Evolutionary conservation across 2,329 filamentous ascomycete genomes (phyloP), one percentile per base, ranked within the genome.

Genomic region (Sarocladium strictum): DNA sequence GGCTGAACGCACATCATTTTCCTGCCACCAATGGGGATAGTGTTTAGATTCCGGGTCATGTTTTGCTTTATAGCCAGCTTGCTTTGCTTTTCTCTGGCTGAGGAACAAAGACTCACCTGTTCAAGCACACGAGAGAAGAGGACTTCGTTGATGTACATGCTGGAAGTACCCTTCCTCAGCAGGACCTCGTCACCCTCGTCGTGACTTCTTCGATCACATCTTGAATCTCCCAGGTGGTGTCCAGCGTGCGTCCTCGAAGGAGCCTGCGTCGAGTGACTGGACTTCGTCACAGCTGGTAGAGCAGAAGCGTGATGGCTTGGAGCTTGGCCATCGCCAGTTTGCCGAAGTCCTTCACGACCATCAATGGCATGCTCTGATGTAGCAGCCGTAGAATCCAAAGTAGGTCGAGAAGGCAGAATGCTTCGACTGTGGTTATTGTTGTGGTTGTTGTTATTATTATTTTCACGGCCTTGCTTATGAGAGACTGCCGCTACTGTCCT

Each of bases 91-190:
- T 32, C 29, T 32, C 29, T 7, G 38, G 33, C 14, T 15, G 26
- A 14, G 14, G 19, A 6, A n/a, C 9, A 3, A 32, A 35, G n/a
- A 41, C 38, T 52, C 41, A 66, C 69, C 60, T 69, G 63, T 53
- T 69, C 65, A 32, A 71, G 65, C 1, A 68, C 67, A 3, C 64
- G 60, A 2, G 69, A 70, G 1, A 71, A 59, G 11, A 71, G 55
- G 6, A 67, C 61, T 56, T 71, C 69, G 53, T 71, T 70, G n/a
- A 69, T 68, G 37, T 70, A 71, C 40, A 69, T 67, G 27, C 64
- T 69, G 2, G 62, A 59, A 5, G 61, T 63, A 1, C 68, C 68
- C 27, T 68, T 68, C 4, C 62, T 61, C 0, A 71, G 53, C 29
- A 71, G 53, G 7, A 71, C 57, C 40, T 67, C 63, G 3, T 65